These are phyloP conservation scores for Cystobasidium sp. DNA, from an alignment of 1,284 basidiomycete species.

Conservation along the genomic window DNA sequence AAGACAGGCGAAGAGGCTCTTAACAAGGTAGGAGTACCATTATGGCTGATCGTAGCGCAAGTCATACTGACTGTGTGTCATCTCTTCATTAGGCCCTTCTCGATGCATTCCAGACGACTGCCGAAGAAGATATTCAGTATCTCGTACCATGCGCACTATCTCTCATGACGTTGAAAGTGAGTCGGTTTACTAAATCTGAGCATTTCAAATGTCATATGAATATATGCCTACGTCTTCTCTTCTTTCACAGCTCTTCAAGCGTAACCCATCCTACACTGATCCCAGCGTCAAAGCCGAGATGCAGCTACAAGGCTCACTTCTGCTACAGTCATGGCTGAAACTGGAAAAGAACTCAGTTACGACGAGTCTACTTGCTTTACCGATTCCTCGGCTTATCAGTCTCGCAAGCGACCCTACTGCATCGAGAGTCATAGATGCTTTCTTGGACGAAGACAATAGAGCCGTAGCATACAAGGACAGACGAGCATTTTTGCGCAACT, in stretches of 20 bases:
- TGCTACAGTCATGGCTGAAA: constrained; percentile 78
- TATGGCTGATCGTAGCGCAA: background rate
- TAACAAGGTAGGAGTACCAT: constrained; percentile 54
- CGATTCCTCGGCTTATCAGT: constrained; percentile 66
- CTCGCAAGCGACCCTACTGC: constrained; percentile 74
- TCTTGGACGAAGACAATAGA: constrained; percentile 63
- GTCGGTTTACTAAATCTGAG: constrained; percentile 8
- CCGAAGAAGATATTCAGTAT: constrained; percentile 59
- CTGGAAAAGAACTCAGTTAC: constrained; percentile 70
- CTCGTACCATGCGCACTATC: constrained; percentile 70
- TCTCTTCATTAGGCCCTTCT: constrained; percentile 63
- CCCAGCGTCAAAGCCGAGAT: constrained; percentile 27
- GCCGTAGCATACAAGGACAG: constrained; percentile 70
- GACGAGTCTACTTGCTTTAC: constrained; percentile 62
- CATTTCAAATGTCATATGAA: no score
- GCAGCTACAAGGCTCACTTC: constrained; percentile 72
- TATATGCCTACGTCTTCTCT: no score
- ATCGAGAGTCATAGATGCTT: constrained; percentile 78
- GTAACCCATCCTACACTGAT: constrained; percentile 40
- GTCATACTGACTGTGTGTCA: background rate
- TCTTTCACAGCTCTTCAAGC: constrained; percentile 19
- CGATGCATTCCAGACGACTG: constrained; percentile 66
- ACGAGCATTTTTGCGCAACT: constrained; percentile 70
- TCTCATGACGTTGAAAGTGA: constrained; percentile 66
- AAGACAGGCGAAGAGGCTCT: constrained; percentile 56